phyloP scores from a whole-genome alignment of 331 rosid species.

The Rosa hybrid region DNA sequence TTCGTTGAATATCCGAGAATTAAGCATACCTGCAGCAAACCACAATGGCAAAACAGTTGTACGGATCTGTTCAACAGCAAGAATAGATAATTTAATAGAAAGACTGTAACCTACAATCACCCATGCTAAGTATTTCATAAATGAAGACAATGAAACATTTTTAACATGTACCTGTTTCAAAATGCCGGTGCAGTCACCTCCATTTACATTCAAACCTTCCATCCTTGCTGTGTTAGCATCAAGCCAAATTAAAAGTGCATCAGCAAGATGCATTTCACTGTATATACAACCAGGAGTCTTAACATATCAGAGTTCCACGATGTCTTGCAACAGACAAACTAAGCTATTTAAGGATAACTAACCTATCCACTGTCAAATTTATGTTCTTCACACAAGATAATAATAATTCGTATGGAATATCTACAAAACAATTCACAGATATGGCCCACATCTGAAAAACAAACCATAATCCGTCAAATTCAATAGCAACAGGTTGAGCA shows the following conservation, averaged over 20 bases:
- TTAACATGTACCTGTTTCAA: constrained; percentile 53
- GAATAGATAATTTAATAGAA: constrained; percentile 17
- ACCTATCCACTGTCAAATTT: constrained; percentile 77
- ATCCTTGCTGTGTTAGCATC: constrained; percentile 41
- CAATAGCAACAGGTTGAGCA: constrained; percentile 1
- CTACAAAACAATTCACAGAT: constrained; percentile 33
- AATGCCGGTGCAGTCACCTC: constrained; percentile 35
- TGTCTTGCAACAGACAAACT: constrained; percentile 16
- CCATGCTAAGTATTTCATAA: not conserved
- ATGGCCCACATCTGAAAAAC: constrained; percentile 67
- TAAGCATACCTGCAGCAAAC: constrained; percentile 70
- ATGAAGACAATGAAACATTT: constrained; percentile 1
- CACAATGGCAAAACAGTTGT: constrained; percentile 73
- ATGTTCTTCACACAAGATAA: constrained; percentile 52
- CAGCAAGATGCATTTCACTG: constrained; percentile 76
- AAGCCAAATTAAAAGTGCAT: constrained; percentile 69
- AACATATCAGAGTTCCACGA: constrained; percentile 30
- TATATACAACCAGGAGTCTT: constrained; percentile 24
- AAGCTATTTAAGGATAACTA: constrained; percentile 25
- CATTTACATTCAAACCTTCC: constrained; percentile 43
- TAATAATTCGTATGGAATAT: constrained; percentile 57
- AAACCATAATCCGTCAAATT: constrained; percentile 24
- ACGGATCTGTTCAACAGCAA: constrained; percentile 61
- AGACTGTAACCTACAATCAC: not conserved
- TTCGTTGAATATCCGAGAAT: constrained; percentile 26